Conservation (phyloP, 345 rosid species). For the Lumnitzera racemosa region DNA sequence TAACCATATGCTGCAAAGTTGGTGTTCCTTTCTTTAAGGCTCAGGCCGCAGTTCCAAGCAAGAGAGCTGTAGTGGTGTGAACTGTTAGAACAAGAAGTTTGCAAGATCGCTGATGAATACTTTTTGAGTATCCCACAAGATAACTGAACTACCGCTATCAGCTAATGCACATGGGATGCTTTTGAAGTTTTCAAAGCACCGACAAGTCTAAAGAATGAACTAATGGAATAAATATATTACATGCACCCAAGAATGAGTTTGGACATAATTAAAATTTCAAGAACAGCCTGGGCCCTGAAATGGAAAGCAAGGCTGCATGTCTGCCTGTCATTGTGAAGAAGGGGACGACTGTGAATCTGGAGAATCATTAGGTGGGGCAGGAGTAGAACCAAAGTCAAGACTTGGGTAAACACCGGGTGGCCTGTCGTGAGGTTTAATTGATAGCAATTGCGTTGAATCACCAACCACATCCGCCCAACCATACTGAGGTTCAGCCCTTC, state of each 20-base stretch:
- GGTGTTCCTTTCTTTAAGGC: too few species aligned
- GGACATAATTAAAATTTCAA: not conserved
- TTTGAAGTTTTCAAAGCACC: not conserved
- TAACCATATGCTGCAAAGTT: too few species aligned
- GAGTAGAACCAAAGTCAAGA: slow-evolving; percentile 59
- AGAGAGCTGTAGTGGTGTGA: too few species aligned
- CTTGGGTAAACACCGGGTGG: slow-evolving; percentile 85
- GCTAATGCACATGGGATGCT: too few species aligned
- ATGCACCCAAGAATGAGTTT: not conserved
- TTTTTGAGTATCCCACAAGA: too few species aligned
- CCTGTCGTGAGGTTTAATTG: slow-evolving; percentile 66
- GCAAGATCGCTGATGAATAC: too few species aligned
- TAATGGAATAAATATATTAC: slow-evolving; percentile 11
- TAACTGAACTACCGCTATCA: too few species aligned
- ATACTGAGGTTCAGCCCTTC: slow-evolving; percentile 95
- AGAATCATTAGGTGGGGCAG: slow-evolving; percentile 4
- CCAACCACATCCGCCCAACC: slow-evolving; percentile 99
- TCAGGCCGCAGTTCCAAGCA: too few species aligned
- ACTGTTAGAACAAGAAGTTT: too few species aligned
- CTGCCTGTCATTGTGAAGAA: not conserved
- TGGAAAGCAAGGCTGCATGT: not conserved
- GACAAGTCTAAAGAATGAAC: not conserved
- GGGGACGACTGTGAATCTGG: slow-evolving; percentile 3
- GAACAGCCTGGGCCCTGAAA: not conserved
- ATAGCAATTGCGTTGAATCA: slow-evolving; percentile 75